Percentiles rank a stretch among this genome's conserved stretches.
Evolutionary conservation across 148 eudicot species (phyloP).

Genomic region (Vaccinium vitisidaea): DNA sequence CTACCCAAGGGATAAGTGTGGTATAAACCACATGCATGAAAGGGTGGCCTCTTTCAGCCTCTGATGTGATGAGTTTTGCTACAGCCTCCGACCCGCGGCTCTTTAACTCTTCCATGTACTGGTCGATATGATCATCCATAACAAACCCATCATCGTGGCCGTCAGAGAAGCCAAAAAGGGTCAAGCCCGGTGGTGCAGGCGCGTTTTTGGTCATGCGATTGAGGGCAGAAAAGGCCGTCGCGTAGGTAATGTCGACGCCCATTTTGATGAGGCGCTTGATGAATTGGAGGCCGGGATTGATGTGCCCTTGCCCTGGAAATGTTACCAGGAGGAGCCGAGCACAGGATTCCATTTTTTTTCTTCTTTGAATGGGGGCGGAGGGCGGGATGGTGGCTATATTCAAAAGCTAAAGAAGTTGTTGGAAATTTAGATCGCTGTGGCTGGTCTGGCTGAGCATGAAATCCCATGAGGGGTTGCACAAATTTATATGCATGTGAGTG

Average conservation of each 20-base stretch:
- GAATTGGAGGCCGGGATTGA: slow-evolving; percentile 56
- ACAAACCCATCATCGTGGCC: slow-evolving; percentile 32
- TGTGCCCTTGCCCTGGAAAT: slow-evolving; percentile 46
- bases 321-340: slow-evolving; percentile 21
- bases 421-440: neutral
- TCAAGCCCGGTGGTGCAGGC: neutral
- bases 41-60: too few species aligned
- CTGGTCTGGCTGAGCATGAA: neutral
- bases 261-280: slow-evolving; percentile 39
- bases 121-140: neutral
- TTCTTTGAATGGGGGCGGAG: neutral
- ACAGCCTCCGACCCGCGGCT: slow-evolving; percentile 23
- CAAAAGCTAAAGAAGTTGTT: neutral
- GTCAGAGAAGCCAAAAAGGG: slow-evolving; percentile 27
- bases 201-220: neutral
- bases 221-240: slow-evolving; percentile 33
- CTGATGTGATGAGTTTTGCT: neutral
- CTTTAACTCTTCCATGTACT: slow-evolving; percentile 18
- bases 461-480: neutral
- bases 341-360: too few species aligned
- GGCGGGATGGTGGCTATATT: neutral
- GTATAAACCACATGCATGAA: slow-evolving; percentile 30
- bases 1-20: slow-evolving; percentile 41
- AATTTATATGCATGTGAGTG: neutral
- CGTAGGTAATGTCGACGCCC: slow-evolving; percentile 36